Evolutionary conservation across 2,329 filamentous ascomycete genomes (phyloP), one percentile per base, ranked within the genome.

Genomic region (Aspergillus ibericus): DNA sequence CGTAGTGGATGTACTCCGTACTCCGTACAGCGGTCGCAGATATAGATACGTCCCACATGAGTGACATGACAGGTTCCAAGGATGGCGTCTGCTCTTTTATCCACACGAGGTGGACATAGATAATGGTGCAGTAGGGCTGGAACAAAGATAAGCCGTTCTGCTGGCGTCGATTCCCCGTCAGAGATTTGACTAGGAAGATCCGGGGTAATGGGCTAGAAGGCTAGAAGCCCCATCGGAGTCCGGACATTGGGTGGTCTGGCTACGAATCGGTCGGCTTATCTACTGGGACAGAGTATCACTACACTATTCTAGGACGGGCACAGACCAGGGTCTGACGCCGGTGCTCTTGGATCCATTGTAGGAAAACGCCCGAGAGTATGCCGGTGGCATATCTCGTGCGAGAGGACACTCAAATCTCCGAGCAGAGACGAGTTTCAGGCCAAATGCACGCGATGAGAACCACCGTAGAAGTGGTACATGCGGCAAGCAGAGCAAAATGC

Each of bases 401-500:
- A 20, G 25, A 27, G 32, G n/a, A 48, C 44, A 48, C 44, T 48
- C 44, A 12, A 12, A 16, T 29, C 44, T 48, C 44, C 8, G n/a
- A 20, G 29, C 34, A 51, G 35, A 53, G 35, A 53, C 35, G 25
- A 36, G 34, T 34, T 36, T 40, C 44, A 53, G 25, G 40, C 51
- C 51, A 42, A 27, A 35, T 15, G 34, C 46, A 58, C 27, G 46
- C 36, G 15, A 58, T 35, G 12, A 54, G 34, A 56, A 56, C 47
- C 34, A 34, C 38, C 36, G 36, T 42, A n/a, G 16, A 25, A n/a
- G 25, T 29, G 27, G 36, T 40, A 36, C 32, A 53, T 16, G 51
- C 25, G 34, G 36, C 36, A 42, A 32, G 35, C 44, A 18, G 7
- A 27, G 32, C 10, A 44, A 44, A 44, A 48, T 38, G 62, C 67